Base-by-base conservation (phyloP, 768 basidiomycete genomes). In the Pisolithus marmoratus region DNA sequence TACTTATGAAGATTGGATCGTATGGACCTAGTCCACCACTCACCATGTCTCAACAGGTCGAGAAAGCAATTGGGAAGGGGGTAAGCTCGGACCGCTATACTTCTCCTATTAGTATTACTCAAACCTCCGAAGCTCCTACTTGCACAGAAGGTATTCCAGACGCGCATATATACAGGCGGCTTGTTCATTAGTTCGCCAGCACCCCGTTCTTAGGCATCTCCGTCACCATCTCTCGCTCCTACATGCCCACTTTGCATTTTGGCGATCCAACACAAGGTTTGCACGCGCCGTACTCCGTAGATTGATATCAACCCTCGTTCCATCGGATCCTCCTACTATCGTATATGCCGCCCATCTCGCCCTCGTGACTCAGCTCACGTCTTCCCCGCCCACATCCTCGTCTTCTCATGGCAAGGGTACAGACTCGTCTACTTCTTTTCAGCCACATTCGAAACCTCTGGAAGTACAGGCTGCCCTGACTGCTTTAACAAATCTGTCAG, bases 31-130 rank as follows among this genome's bases (percentile, higher is more conserved):
- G 9, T 2, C 46, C 8, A n/a, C 19, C 9, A 20, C 15, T 37
- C 34, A 34, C 34, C 34, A 34, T 24, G 12, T 14, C 46, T 24
- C 26, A 9, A 45, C 48, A 80, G 79, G 72, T 79, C 3, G 85
- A 87, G 60, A 80, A 75, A 51, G 82, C 85, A 11, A 71, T 87
- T 15, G 80, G 79, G 15, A 85, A 84, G 69, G 87, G 83, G 51
- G 85, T 89, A 53, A 66, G 85, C 75, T 2, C 2, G 41, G 36
- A 56, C 36, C 46, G 20, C 22, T 36, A 47, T 22, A 7, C 46
- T 23, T 12, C 29, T 34, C 34, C 5, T 34, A 14, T n/a, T n/a
- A 3, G 20, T 17, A 19, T 12, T 4, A 38, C 31, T 20, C 42
- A n/a, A 40, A 43, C 41, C 43, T 2, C 20, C 58, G 38, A 55